Evolutionary conservation across 2,329 filamentous ascomycete species (phyloP), one percentile per base, ranked within the genome.

Genomic region (Cladobotryum protrusum): DNA sequence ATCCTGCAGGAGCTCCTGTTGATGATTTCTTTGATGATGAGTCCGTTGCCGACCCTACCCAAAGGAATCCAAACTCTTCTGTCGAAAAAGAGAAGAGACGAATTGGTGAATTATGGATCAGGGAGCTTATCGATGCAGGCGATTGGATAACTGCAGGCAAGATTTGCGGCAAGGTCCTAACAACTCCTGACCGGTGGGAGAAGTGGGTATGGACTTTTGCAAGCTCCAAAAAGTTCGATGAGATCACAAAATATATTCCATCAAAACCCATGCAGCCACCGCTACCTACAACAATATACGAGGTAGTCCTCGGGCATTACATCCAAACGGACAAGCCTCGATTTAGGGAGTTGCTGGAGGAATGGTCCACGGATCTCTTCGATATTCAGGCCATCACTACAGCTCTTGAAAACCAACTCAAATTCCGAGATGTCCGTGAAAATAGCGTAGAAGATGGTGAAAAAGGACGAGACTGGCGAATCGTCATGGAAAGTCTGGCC

Each of bases 121-220:
- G 91, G 53, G 88, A 96, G 60, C 77, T 97, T 33, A 80, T 96
- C 33, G 80, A 84, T 34, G 75, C 80, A 0, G 77, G 81, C 8
- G 77, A 92, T 54, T 99, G 93, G 93, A 64, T 65, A 8, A 74
- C 79, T 50, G 93, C 93, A 5, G 92, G 89, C 1, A 77, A 86
- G 60, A 76, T 95, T 4, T 92, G 90, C 52, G 87, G 86, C 13
- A 89, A 85, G 61, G 91, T 96, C 1, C 74, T 99, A 1, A 83
- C 83, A 40, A 89, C 85, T 1, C 82, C 89, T 1, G 77, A 86
- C 43, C 76, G 86, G 58, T 99, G 93, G 93, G 91, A 97, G 69
- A 89, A 95, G 60, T 97, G 92, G 90, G 86, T 95, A 5, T 95
- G 87, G 82, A 85, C 82, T 0, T 99, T 99, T 69, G 89, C 90